Evolutionary conservation across 805 yeast species (phyloP).

Genomic region (Candida orba): DNA sequence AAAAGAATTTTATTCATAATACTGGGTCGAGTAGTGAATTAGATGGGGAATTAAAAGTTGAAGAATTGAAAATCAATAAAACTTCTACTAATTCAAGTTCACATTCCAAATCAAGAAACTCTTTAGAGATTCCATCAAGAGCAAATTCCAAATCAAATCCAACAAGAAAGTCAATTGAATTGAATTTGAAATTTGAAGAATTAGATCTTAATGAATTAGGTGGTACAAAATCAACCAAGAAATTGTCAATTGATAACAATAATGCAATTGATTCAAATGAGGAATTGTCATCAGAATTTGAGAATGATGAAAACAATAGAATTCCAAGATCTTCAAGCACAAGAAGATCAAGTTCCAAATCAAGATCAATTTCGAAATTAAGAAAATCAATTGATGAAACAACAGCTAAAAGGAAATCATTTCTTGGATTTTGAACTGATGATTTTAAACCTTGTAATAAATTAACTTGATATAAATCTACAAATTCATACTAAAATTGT

Average conservation of each 20-base stretch:
- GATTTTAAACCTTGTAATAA: too few species aligned
- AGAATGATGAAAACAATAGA: slow-evolving; percentile 1
- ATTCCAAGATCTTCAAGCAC: slow-evolving; percentile 9
- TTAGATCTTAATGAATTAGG: slow-evolving; percentile 11
- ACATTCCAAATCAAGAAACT: neutral
- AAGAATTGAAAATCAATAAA: slow-evolving; percentile 12
- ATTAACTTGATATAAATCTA: too few species aligned
- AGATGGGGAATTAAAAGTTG: slow-evolving; percentile 16
- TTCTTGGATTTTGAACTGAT: slow-evolving; percentile 12
- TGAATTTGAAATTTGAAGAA: slow-evolving; percentile 18
- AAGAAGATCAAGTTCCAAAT: slow-evolving; percentile 10
- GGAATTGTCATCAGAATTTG: neutral
- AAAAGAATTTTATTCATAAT: neutral
- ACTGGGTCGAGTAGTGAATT: neutral
- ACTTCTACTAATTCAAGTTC: too few species aligned
- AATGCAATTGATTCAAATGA: slow-evolving; percentile 8
- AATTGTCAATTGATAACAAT: neutral
- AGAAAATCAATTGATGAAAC: slow-evolving; percentile 3
- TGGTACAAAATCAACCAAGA: neutral
- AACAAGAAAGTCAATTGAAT: slow-evolving; percentile 8
- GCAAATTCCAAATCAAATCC: neutral
- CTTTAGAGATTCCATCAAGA: neutral
- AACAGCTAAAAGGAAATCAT: slow-evolving; percentile 12
- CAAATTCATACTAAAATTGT: too few species aligned
- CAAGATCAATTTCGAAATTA: slow-evolving; percentile 9